phyloP scores from a whole-genome alignment of 331 rosid species.

The Rosa hybrid region DNA sequence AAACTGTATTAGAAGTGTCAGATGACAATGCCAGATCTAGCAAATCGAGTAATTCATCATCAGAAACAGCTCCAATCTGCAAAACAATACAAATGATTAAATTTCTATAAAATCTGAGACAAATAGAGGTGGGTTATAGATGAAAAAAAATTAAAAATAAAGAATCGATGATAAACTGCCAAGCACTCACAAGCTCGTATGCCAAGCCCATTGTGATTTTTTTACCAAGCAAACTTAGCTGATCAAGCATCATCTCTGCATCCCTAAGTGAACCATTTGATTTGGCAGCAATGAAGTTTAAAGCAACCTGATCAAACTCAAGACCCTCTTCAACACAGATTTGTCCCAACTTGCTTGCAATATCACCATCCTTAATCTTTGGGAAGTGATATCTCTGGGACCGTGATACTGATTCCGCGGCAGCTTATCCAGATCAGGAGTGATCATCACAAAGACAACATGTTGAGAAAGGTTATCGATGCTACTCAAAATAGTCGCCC shows the following conservation, averaged over 20 bases:
- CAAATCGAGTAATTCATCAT: conserved; percentile 80
- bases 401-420: conserved; percentile 62
- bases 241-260: conserved; percentile 93
- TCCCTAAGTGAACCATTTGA: conserved; percentile 87
- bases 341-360: conserved; percentile 57
- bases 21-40: conserved; percentile 85
- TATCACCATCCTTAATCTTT: conserved; percentile 71
- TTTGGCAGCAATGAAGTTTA: conserved; percentile 70
- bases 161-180: conserved; percentile 7
- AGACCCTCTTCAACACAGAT: conserved; percentile 67
- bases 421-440: conserved; percentile 69
- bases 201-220: conserved; percentile 60
- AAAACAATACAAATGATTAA: conserved; percentile 20
- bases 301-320: conserved; percentile 65
- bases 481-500: conserved; percentile 65
- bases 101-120: background rate
- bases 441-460: conserved; percentile 78
- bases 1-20: conserved; percentile 76
- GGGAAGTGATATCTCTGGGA: conserved; percentile 80
- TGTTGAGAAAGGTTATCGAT: conserved; percentile 55
- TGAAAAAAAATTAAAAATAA: background rate
- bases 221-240: conserved; percentile 82
- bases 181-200: conserved; percentile 71
- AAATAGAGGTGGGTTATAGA: background rate
- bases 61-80: conserved; percentile 81